Conservation (phyloP, 2,329 filamentous ascomycete species). For the Periconia digitata region DNA sequence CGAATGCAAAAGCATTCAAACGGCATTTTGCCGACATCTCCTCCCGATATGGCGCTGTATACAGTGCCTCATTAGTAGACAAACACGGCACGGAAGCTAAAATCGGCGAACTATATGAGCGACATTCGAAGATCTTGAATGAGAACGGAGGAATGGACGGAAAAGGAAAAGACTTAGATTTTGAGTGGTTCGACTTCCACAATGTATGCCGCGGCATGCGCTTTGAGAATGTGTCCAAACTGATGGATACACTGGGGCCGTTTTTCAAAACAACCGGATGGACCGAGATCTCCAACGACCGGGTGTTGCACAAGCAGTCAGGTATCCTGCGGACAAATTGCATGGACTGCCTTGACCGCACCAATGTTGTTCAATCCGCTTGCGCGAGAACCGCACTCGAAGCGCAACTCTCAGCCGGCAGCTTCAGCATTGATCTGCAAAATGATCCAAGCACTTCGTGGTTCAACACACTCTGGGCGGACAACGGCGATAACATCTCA, state of each 20-base stretch:
- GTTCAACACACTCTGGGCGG: slow-evolving; percentile 97
- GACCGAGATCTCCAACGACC: slow-evolving; percentile 59
- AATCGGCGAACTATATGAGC: slow-evolving; percentile 77
- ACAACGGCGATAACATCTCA: slow-evolving; percentile 94
- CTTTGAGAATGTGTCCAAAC: slow-evolving; percentile 86
- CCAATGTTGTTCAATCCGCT: slow-evolving; percentile 93
- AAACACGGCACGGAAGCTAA: slow-evolving; percentile 80
- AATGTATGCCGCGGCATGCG: slow-evolving; percentile 92
- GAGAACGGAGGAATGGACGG: slow-evolving; percentile 55
- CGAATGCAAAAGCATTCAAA: slow-evolving; percentile 76
- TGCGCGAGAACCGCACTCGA: slow-evolving; percentile 84
- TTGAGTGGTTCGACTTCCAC: slow-evolving; percentile 99
- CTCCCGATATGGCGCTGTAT: slow-evolving; percentile 72
- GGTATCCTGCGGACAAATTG: slow-evolving; percentile 93
- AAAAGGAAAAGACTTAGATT: slow-evolving; percentile 56
- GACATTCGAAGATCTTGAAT: slow-evolving; percentile 67
- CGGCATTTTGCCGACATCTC: slow-evolving; percentile 74
- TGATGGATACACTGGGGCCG: slow-evolving; percentile 70
- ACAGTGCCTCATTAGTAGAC: slow-evolving; percentile 83
- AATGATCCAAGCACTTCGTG: slow-evolving; percentile 78
- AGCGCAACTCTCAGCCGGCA: slow-evolving; percentile 72
- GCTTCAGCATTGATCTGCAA: slow-evolving; percentile 74
- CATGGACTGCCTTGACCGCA: slow-evolving; percentile 97
- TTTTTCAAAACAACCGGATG: slow-evolving; percentile 73
- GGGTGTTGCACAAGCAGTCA: slow-evolving; percentile 56